These are phyloP conservation scores for Tetrapyrgos nigripes DNA, from an alignment of 1,284 basidiomycete genomes.

Conservation along the genomic window DNA sequence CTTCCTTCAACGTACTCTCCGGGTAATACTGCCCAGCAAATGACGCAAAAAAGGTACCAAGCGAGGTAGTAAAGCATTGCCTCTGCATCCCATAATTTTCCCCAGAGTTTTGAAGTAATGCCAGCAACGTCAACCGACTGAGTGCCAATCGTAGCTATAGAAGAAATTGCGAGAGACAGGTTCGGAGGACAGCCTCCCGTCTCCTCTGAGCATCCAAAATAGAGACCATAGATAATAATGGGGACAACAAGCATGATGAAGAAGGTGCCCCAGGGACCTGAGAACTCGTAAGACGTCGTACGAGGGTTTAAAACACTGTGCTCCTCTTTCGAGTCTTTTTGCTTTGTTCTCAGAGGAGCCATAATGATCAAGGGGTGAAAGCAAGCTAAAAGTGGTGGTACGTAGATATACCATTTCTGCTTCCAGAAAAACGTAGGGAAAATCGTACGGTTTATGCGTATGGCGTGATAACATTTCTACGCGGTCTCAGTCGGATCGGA, in stretches of 20 bases:
- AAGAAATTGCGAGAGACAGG: too few relatives aligned
- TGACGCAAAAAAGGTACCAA: constrained; percentile 91
- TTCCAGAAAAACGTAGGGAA: too few relatives aligned
- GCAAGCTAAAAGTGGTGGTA: too few relatives aligned
- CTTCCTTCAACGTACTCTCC: constrained; percentile 87
- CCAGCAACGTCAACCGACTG: too few relatives aligned
- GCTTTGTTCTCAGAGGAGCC: too few relatives aligned
- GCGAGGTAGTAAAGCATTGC: constrained; percentile 80
- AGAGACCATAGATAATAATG: constrained; percentile 78
- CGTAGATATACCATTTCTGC: too few relatives aligned
- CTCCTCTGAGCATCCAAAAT: constrained; percentile 84
- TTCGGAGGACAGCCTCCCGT: constrained; percentile 78
- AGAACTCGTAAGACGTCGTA: constrained; percentile 81
- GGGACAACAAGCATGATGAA: constrained; percentile 80
- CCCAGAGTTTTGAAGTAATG: too few relatives aligned
- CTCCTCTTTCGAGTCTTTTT: neutral
- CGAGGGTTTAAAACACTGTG: constrained; percentile 65
- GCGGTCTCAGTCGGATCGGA: too few relatives aligned
- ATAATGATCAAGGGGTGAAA: too few relatives aligned
- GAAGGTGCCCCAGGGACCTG: constrained; percentile 83
- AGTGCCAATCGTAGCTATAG: too few relatives aligned
- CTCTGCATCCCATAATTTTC: constrained; percentile 79
- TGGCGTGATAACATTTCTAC: too few relatives aligned
- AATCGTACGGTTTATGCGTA: too few relatives aligned
- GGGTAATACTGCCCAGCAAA: constrained; percentile 86